Conservation (phyloP, 345 rosid species). For the Sisymbrium irio region DNA sequence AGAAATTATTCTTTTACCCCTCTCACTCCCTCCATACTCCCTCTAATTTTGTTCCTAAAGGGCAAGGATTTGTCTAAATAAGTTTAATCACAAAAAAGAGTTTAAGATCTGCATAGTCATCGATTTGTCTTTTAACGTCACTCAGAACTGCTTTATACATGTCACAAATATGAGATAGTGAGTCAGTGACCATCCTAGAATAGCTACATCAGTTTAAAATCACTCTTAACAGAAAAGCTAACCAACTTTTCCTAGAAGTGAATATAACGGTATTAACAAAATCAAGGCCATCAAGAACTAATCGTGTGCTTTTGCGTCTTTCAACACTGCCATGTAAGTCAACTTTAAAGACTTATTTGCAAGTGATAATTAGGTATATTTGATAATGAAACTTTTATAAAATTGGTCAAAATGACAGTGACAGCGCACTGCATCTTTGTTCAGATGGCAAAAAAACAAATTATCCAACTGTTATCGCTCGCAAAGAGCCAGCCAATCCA, state of each 20-base stretch:
- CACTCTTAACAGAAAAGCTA: not conserved
- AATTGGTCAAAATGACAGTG: slow-evolving; percentile 16
- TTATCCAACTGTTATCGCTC: not conserved
- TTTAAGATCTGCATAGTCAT: slow-evolving; percentile 9
- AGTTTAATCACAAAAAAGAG: too few relatives aligned
- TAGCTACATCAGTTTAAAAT: not conserved
- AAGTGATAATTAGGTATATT: not conserved
- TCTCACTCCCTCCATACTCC: slow-evolving; percentile 3
- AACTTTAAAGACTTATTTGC: slow-evolving; percentile 4
- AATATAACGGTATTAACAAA: not conserved
- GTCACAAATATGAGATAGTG: too few relatives aligned
- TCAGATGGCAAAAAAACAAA: slow-evolving; percentile 9
- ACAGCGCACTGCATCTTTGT: slow-evolving; percentile 19
- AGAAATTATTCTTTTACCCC: slow-evolving; percentile 36
- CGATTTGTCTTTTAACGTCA: not conserved
- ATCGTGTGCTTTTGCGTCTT: not conserved
- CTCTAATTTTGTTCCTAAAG: not conserved
- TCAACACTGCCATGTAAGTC: not conserved
- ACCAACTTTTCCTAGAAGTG: not conserved
- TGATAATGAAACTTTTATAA: not conserved
- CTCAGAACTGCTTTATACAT: not conserved
- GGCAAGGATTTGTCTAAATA: not conserved
- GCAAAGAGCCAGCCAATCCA: not conserved
- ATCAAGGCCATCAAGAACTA: too few relatives aligned
- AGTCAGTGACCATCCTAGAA: too few relatives aligned